These are phyloP conservation scores for Tolypocladium inflatum DNA, from an alignment of 2,329 filamentous ascomycete species.

Conservation along the genomic window DNA sequence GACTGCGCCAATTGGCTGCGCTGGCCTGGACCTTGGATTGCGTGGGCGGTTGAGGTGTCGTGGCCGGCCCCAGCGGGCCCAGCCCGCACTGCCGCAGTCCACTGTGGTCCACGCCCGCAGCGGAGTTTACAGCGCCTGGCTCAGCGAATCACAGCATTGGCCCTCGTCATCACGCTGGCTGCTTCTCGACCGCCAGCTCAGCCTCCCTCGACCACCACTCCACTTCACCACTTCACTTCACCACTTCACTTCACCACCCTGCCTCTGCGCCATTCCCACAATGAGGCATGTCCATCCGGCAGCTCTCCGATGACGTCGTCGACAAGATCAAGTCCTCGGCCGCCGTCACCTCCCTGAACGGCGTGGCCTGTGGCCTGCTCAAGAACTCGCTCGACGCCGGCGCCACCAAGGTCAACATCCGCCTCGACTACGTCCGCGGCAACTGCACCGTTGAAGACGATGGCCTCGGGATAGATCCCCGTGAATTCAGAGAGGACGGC, in stretches of 20 bases:
- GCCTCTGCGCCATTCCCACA: neutral
- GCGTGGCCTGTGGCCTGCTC: conserved; percentile 61
- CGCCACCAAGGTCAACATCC: conserved; percentile 58
- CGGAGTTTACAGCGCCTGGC: neutral
- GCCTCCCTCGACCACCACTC: neutral
- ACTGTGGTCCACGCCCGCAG: neutral
- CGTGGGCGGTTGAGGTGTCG: neutral
- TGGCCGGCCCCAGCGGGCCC: too few relatives aligned
- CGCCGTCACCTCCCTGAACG: conserved; percentile 65
- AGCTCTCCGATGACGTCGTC: conserved; percentile 59
- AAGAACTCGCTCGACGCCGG: conserved; percentile 79
- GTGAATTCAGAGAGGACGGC: conserved; percentile 62
- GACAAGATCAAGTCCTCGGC: conserved; percentile 79
- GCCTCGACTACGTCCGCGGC: conserved; percentile 66
- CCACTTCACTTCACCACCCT: neutral
- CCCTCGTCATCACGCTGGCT: neutral
- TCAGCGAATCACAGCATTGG: neutral
- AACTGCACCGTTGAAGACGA: conserved; percentile 77
- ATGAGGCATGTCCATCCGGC: conserved; percentile 52
- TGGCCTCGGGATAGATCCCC: conserved; percentile 63
- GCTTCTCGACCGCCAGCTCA: neutral
- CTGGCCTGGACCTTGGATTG: too few relatives aligned
- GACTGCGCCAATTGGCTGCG: neutral
- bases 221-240: neutral
- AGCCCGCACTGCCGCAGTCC: neutral